These are phyloP conservation scores for Pelargonium nanum DNA, from an alignment of 345 rosid genomes.

Conservation along the genomic window DNA sequence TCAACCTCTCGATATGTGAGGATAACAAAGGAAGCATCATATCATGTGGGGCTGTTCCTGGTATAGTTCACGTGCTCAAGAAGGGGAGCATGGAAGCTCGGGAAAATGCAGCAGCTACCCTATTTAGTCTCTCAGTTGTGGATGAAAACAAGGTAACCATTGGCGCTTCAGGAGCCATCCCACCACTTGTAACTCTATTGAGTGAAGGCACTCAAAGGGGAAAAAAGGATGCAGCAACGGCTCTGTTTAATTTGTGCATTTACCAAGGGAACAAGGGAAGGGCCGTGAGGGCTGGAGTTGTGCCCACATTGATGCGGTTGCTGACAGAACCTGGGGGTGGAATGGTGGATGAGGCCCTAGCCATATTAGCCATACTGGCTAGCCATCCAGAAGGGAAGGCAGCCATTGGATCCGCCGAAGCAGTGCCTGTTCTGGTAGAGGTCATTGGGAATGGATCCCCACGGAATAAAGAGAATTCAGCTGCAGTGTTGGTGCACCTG, in stretches of 20 bases:
- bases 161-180: constrained; percentile 77
- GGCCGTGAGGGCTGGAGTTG: constrained; percentile 86
- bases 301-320: constrained; percentile 49
- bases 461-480: constrained; percentile 67
- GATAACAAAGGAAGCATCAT: constrained; percentile 88
- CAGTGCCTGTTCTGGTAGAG: constrained; percentile 62
- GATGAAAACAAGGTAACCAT: constrained; percentile 92
- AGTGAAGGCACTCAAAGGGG: constrained; percentile 91
- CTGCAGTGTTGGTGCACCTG: constrained; percentile 82
- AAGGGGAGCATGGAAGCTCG: constrained; percentile 99
- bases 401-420: constrained; percentile 58
- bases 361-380: constrained; percentile 63
- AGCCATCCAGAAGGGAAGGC: constrained; percentile 72
- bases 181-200: constrained; percentile 72
- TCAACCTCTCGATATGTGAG: constrained; percentile 94
- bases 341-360: constrained; percentile 79
- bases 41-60: constrained; percentile 82
- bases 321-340: constrained; percentile 67
- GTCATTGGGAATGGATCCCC: constrained; percentile 64
- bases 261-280: constrained; percentile 98
- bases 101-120: constrained; percentile 97
- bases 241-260: constrained; percentile 89
- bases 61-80: constrained; percentile 86
- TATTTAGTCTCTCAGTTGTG: constrained; percentile 87
- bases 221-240: constrained; percentile 97